These are phyloP conservation scores for Elymus sibiricus DNA, from an alignment of 176 grass and related monocot genomes.

Conservation along the genomic window DNA sequence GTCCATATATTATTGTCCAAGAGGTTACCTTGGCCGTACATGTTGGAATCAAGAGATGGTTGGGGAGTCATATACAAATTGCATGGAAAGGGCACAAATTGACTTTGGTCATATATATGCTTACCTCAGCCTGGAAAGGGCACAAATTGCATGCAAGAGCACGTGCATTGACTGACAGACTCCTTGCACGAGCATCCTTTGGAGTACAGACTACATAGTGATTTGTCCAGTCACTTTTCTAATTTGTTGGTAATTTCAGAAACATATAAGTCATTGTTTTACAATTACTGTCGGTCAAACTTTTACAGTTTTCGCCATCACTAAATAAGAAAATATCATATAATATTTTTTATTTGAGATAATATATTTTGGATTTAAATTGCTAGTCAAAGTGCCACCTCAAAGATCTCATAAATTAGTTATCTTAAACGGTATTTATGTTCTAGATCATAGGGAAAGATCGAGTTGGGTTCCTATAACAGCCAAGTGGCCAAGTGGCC, in stretches of 20 bases:
- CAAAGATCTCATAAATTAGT: neutral
- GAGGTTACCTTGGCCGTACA: no score
- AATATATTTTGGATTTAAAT: neutral
- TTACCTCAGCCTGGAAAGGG: neutral
- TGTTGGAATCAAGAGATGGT: no score
- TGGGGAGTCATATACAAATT: no score
- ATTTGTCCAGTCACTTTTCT: no score
- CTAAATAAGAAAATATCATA: neutral
- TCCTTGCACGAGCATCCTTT: neutral
- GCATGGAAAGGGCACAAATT: neutral
- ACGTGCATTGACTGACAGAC: neutral
- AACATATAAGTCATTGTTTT: neutral
- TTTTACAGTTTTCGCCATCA: neutral
- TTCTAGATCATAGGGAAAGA: neutral
- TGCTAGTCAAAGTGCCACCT: neutral
- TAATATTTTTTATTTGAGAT: neutral
- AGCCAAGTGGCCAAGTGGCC: no score
- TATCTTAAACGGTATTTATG: neutral
- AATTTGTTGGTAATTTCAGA: neutral
- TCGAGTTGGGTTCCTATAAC: neutral
- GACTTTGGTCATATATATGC: no score
- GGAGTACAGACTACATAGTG: neutral
- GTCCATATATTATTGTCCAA: no score
- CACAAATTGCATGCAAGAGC: neutral
- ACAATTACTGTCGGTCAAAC: neutral